Conservation (phyloP, 2,329 filamentous ascomycete species). For the Aspergillus fumigatiaffinis region DNA sequence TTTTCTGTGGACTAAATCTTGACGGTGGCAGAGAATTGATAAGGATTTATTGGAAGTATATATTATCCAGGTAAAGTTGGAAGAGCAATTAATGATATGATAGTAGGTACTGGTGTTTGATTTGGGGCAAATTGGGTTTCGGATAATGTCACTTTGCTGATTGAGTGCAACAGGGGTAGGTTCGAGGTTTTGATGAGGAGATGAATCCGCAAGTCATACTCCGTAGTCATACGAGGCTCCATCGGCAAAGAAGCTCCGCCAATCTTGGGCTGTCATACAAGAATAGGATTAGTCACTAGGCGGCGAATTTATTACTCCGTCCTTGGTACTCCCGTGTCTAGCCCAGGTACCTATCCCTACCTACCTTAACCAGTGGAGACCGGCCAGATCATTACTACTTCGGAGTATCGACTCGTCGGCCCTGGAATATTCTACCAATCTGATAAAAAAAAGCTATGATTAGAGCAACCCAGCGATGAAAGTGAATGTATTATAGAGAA, state of each 20-base stretch:
- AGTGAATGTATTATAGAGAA: not conserved
- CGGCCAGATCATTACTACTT: not conserved
- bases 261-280: not conserved
- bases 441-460: not conserved
- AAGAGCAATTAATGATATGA: not conserved
- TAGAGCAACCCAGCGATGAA: not conserved
- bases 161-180: not conserved
- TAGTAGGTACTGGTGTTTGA: not conserved
- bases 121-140: not conserved
- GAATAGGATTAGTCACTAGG: no score
- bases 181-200: not conserved
- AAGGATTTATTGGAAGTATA: not conserved
- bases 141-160: not conserved
- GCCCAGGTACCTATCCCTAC: no score
- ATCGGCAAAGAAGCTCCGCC: no score
- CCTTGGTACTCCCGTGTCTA: no score
- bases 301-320: no score
- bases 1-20: slow-evolving; percentile 6
- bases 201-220: not conserved
- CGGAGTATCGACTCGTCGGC: not conserved
- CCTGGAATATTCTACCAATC: not conserved
- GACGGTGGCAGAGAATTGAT: not conserved
- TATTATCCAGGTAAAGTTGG: not conserved
- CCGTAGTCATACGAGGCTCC: not conserved
- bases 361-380: not conserved